Evolutionary conservation across 1,284 basidiomycete genomes (phyloP), one percentile per base, ranked within the genome.

Genomic region (Sanghuangporus baumii): DNA sequence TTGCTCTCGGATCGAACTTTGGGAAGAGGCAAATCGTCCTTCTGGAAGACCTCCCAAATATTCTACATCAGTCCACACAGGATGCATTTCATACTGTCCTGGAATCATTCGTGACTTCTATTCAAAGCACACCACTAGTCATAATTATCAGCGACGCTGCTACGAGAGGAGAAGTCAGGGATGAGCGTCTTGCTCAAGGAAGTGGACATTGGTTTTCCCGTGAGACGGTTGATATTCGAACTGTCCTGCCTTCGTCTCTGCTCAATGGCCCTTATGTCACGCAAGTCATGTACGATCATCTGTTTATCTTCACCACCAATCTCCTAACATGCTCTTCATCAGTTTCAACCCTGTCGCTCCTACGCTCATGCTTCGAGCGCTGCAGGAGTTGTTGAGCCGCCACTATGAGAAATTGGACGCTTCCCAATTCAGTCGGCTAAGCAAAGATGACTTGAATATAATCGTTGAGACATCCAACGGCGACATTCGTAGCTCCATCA

Each of bases 261-360:
- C 69, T 91, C 20, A 72, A 76, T 43, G 82, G 86, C 9, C 85
- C 86, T 0, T 88, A 82, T 65, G 88, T 91, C 55, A 85, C 85
- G 9, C 83, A 92, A 68, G 87, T 97, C 57, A 79, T 79, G 90
- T 94, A 70, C 51, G 84, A 12, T 26, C 40, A 48, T n/a, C 20
- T 16, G n/a, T 26, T 47, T 43, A 6, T 16, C 8, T 16, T 23
- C 16, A 60, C 51, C 61, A 55, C 51, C 66, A 43, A 66, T 23
- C 46, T 60, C 11, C 43, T 18, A 1, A 14, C 43, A 46, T 46
- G 6, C 43, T 7, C 16, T 18, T 23, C 26, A 31, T 31, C 26
- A 94, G 93, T 40, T 98, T 98, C 76, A 94, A 97, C 65, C 89
- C 95, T 0, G 87, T 99, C 50, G 94, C 96, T 0, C 82, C 87